Conservation (phyloP, 208 protist genomes). For the Entamoeba histolytica region DNA sequence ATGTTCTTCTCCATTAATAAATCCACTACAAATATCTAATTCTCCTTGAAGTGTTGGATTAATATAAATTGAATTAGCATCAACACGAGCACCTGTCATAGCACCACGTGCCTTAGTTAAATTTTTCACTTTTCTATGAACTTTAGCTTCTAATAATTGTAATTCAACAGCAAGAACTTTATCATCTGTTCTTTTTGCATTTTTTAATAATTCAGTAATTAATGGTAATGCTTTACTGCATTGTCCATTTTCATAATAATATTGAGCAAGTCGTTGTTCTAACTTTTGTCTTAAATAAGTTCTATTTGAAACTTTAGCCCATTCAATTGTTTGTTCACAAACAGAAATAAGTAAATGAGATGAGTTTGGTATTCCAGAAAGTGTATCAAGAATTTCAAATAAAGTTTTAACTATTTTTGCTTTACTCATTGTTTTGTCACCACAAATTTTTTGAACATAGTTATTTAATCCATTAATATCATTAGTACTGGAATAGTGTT, state of each 20-base stretch:
- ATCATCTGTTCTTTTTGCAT: constrained; percentile 17
- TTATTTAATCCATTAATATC: no score
- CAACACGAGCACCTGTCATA: constrained; percentile 4
- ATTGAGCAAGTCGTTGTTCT: not conserved
- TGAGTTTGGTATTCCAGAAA: not conserved
- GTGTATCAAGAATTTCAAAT: not conserved
- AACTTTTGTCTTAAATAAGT: constrained; percentile 1
- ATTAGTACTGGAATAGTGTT: no score
- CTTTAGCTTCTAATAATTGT: constrained; percentile 9
- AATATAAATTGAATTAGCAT: constrained; percentile 17
- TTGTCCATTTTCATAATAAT: not conserved
- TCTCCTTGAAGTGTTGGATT: not conserved
- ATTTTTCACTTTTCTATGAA: not conserved
- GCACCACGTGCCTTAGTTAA: not conserved
- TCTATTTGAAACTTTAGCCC: not conserved
- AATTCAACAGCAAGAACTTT: constrained; percentile 15
- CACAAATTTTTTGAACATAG: no score
- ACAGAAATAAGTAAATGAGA: not conserved
- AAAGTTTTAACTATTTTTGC: not conserved
- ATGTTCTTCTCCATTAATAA: constrained; percentile 6
- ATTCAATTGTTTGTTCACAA: constrained; percentile 8
- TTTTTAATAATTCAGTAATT: constrained; percentile 2
- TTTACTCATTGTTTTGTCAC: not conserved
- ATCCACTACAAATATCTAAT: constrained; percentile 5
- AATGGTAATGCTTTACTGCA: not conserved